A percentile compares a stretch with the other conserved stretches of the same genome.
Evolutionary conservation across 176 grass and related monocot species (phyloP).

Genomic region (Carex pumila): DNA sequence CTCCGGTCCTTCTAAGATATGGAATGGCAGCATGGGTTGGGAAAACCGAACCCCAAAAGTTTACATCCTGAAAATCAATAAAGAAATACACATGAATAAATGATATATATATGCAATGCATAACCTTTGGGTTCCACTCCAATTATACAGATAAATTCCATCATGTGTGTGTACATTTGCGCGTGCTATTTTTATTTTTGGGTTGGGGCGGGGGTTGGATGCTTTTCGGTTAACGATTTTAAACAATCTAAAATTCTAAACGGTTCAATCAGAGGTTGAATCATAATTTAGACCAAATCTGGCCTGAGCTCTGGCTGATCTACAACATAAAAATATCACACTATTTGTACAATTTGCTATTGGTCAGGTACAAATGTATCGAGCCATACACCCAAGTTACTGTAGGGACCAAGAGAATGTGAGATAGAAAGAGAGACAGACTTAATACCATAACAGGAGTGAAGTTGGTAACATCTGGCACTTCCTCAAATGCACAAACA

Average conservation of each 20-base stretch:
- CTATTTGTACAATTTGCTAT: not conserved
- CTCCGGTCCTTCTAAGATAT: slow-evolving; percentile 45
- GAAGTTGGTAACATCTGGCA: slow-evolving; percentile 32
- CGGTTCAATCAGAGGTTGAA: not conserved
- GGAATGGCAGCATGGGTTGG: slow-evolving; percentile 47
- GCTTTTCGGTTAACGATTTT: not conserved
- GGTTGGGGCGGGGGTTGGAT: not conserved
- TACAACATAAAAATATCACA: not conserved
- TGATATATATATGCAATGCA: not conserved
- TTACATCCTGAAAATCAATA: slow-evolving; percentile 28
- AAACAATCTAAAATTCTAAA: not conserved
- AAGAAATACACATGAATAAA: not conserved
- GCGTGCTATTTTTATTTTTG: not conserved
- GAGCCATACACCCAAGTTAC: not conserved
- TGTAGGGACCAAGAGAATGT: too few species aligned
- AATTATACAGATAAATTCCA: not conserved
- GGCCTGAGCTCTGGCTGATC: not conserved
- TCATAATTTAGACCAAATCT: not conserved
- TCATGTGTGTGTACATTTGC: too few species aligned
- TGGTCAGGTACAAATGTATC: not conserved
- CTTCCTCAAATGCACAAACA: slow-evolving; percentile 50
- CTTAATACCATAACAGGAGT: slow-evolving; percentile 39
- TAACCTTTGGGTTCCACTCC: not conserved
- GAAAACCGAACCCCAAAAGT: slow-evolving; percentile 60
- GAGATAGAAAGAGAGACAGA: not conserved